Base-by-base conservation (phyloP, 148 eudicot genomes). In the Dysphania ambrosioides region DNA sequence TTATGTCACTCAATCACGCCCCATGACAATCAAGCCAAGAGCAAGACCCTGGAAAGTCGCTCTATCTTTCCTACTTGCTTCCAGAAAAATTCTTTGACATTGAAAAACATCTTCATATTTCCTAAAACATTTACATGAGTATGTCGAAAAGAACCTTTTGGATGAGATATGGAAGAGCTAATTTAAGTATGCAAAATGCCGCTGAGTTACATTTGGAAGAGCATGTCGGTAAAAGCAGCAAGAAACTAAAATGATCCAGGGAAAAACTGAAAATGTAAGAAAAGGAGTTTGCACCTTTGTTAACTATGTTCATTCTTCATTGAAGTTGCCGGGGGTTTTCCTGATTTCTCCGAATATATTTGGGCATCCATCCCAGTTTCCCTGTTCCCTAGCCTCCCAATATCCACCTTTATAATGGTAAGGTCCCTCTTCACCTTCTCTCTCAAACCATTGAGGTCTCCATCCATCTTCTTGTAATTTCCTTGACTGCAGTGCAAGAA, bases 381-480 rank as follows among this genome's bases (percentile, higher is more conserved):
- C 81, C 13, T 56, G 80, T 42, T 88, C 88, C 67, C 95, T 81
- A 29, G 90, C 85, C 81, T 91, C 95, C 98, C 98, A 93, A 60
- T 93, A 93, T 64, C 93, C 95, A 55, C 98, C 95, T 31, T 65
- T 65, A 62, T 89, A 93, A 36, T 74, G 85, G 68, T 78, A 93
- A 2, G 91, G 73, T 35, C 93, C 90, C 24, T 84, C 85, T 71
- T 88, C 87, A 44, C 89, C 82, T 32, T 91, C 86, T 83, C 81
- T 84, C 73, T 83, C 60, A 68, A 93, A 93, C 98, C 98, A 93
- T 73, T 85, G 81, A 29, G 98, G 91, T 70, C 83, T 87, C 98
- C 98, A 93, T 53, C 98, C 98, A 78, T 84, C 85, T 70, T 91
- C 97, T 87, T 93, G 98, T 79, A 93, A 64, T 80, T 93, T 89